Evolutionary conservation across 306 rosid species (phyloP).

Genomic region (Quercus robur): DNA sequence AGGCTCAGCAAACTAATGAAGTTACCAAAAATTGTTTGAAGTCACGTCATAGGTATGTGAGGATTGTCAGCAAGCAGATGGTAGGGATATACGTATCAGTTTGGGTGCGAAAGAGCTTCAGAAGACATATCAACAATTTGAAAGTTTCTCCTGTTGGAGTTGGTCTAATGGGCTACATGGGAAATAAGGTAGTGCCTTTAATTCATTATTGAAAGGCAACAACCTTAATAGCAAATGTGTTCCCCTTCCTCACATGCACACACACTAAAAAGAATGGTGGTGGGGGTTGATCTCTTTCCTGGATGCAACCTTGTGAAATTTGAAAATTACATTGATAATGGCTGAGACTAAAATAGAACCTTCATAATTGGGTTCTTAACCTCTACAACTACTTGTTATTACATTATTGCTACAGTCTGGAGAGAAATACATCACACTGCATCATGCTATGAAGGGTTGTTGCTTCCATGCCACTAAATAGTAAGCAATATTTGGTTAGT

Average conservation of each 20-base stretch:
- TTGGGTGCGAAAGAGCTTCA: conserved; percentile 89
- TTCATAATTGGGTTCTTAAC: background rate
- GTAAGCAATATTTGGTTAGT: background rate
- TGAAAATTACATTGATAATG: background rate
- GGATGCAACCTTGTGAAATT: conserved; percentile 1
- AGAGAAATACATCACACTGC: conserved; percentile 15
- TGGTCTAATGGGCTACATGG: conserved; percentile 99
- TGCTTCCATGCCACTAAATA: background rate
- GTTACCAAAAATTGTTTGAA: conserved; percentile 5
- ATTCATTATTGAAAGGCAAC: conserved; percentile 11
- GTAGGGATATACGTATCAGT: conserved; percentile 88
- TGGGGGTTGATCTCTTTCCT: background rate
- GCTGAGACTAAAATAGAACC: background rate
- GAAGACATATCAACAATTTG: conserved; percentile 84
- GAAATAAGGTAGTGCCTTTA: conserved; percentile 75
- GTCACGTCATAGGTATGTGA: conserved; percentile 55
- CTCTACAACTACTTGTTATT: background rate
- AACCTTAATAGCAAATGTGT: conserved; percentile 1
- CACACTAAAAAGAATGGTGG: background rate
- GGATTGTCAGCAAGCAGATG: conserved; percentile 96
- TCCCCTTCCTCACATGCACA: background rate
- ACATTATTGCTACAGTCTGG: background rate
- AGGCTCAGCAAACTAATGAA: conserved; percentile 21
- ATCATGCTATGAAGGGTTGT: conserved; percentile 10
- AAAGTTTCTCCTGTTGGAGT: conserved; percentile 89